Evolutionary conservation across 148 eudicot genomes (phyloP).

Genomic region (Vaccinium corymbosum): DNA sequence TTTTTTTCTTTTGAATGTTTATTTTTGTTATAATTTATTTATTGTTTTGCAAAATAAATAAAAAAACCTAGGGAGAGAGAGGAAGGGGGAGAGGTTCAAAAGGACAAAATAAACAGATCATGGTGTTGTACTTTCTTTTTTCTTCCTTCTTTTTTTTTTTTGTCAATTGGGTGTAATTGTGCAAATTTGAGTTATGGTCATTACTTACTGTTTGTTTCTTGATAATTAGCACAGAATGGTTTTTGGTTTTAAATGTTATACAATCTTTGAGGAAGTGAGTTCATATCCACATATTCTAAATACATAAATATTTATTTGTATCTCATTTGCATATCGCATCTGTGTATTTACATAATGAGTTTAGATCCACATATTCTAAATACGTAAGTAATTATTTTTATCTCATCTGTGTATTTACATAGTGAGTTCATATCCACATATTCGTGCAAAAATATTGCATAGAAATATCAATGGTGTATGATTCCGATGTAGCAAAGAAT

Average conservation of each 20-base stretch:
- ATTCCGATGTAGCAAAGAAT: neutral
- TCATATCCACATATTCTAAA: neutral
- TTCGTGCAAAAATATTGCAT: neutral
- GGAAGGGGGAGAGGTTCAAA: neutral
- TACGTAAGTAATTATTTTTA: neutral
- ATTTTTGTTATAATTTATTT: constrained; percentile 11
- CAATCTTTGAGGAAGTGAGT: neutral
- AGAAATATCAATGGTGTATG: neutral
- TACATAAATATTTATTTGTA: neutral
- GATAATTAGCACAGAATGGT: neutral
- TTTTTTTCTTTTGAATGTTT: neutral
- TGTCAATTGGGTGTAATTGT: neutral
- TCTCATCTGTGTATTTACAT: too few relatives aligned
- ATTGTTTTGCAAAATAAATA: constrained; percentile 10
- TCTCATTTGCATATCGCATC: neutral
- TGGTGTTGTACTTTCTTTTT: neutral
- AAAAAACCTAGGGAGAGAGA: neutral
- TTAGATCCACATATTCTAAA: neutral
- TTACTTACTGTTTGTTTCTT: constrained; percentile 3
- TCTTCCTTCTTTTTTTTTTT: neutral
- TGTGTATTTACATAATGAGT: too few relatives aligned
- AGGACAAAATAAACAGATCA: neutral
- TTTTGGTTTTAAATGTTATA: neutral
- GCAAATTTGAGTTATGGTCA: constrained; percentile 12
- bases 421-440: neutral